A percentile compares a stretch with the other conserved stretches of the same genome.
Conservation (phyloP, 129 eudicot genomes). For the Dittrichia graveolens region DNA sequence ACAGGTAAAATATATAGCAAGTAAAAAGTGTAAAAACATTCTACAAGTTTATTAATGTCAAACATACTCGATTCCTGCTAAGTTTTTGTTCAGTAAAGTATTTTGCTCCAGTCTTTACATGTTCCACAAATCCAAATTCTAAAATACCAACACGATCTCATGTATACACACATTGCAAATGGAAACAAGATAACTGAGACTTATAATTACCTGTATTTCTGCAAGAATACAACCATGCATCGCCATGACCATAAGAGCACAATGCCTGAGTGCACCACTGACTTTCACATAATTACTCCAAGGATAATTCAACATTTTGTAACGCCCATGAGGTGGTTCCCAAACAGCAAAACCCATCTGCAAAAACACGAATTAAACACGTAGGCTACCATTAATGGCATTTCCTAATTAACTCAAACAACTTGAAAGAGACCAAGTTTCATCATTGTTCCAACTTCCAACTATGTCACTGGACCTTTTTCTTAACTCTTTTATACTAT, state of each 20-base stretch:
- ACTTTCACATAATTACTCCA: constrained; percentile 86
- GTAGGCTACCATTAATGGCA: neutral
- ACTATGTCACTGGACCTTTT: neutral
- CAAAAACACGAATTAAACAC: constrained; percentile 19
- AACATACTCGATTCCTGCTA: too few relatives aligned
- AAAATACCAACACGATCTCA: too few relatives aligned
- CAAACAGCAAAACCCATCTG: constrained; percentile 80
- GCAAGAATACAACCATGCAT: constrained; percentile 97
- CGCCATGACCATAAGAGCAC: constrained; percentile 96
- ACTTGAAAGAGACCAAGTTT: neutral
- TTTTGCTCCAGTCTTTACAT: too few relatives aligned
- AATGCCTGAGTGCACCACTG: constrained; percentile 89
- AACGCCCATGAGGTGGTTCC: constrained; percentile 99
- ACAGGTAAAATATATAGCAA: too few relatives aligned
- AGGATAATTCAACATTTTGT: constrained; percentile 74
- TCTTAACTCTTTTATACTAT: too few relatives aligned
- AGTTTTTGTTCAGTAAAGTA: too few relatives aligned
- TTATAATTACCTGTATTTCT: constrained; percentile 80
- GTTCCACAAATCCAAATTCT: too few relatives aligned
- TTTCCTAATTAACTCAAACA: neutral
- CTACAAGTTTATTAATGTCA: too few relatives aligned
- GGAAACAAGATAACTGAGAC: too few relatives aligned
- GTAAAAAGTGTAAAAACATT: too few relatives aligned
- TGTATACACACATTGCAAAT: too few relatives aligned
- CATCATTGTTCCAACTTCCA: neutral